phyloP scores from a whole-genome alignment of 805 yeast genomes.

The Candida ovalis region DNA sequence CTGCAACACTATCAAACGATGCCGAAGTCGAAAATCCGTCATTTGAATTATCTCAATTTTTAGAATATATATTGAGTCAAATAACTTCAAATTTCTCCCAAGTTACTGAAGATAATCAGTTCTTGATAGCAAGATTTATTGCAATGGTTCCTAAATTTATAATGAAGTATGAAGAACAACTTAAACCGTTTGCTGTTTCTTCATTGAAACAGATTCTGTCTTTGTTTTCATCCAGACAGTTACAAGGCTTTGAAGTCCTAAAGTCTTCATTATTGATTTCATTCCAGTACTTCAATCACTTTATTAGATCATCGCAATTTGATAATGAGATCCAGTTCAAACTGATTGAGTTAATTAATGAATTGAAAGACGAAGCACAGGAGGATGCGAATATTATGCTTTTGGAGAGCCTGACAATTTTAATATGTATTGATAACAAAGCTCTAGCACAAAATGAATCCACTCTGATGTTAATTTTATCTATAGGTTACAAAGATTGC shows the following conservation, averaged over 20 bases:
- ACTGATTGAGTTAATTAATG: slow-evolving; percentile 35
- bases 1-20: slow-evolving; percentile 41
- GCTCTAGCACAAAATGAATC: slow-evolving; percentile 29
- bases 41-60: slow-evolving; percentile 22
- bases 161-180: slow-evolving; percentile 42
- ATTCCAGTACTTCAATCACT: slow-evolving; percentile 41
- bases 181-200: slow-evolving; percentile 22
- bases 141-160: slow-evolving; percentile 54
- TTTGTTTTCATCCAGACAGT: slow-evolving; percentile 20
- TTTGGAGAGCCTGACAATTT: slow-evolving; percentile 62
- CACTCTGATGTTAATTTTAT: slow-evolving; percentile 53
- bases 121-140: slow-evolving; percentile 47
- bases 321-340: slow-evolving; percentile 23
- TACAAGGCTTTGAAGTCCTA: slow-evolving; percentile 19
- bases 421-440: slow-evolving; percentile 45
- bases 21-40: slow-evolving; percentile 18
- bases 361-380: slow-evolving; percentile 56
- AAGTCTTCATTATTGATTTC: slow-evolving; percentile 43
- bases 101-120: slow-evolving; percentile 24
- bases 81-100: slow-evolving; percentile 10
- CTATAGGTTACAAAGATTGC: slow-evolving; percentile 67
- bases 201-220: slow-evolving; percentile 22
- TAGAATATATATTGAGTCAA: slow-evolving; percentile 15
- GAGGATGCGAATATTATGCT: slow-evolving; percentile 78
- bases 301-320: slow-evolving; percentile 21